These are phyloP conservation scores for Potentilla sterilis DNA, from an alignment of 306 rosid species.

Conservation along the genomic window DNA sequence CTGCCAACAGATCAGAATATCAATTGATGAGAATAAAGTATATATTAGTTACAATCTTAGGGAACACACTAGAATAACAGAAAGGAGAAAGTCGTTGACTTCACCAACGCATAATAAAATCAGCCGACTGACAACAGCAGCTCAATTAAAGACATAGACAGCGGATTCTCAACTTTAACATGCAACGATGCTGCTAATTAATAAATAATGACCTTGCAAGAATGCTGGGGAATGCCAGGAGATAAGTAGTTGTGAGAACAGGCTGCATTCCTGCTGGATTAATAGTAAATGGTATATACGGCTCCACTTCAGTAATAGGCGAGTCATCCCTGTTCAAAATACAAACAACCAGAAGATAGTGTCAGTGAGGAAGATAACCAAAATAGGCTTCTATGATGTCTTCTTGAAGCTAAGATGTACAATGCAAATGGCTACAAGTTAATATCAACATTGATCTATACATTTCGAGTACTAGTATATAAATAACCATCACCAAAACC, in stretches of 20 bases:
- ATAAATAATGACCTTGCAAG: constrained; percentile 57
- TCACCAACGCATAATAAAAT: constrained; percentile 18
- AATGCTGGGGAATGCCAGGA: constrained; percentile 88
- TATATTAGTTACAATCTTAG: background rate
- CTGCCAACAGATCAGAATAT: constrained; percentile 47
- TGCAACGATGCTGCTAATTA: background rate
- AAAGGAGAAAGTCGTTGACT: constrained; percentile 12
- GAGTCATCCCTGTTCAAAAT: constrained; percentile 80
- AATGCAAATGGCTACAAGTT: constrained; percentile 10
- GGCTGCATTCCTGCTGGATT: constrained; percentile 99
- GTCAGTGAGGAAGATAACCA: constrained; percentile 28
- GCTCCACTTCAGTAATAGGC: constrained; percentile 95
- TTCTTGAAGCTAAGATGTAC: constrained; percentile 20
- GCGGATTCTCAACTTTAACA: constrained; percentile 10
- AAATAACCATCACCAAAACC: background rate
- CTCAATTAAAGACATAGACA: background rate
- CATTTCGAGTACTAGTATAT: background rate
- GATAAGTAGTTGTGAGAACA: constrained; percentile 91
- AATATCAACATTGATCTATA: background rate
- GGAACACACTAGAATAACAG: background rate
- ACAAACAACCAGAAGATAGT: constrained; percentile 28
- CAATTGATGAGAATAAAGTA: constrained; percentile 26
- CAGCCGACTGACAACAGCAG: constrained; percentile 6
- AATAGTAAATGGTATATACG: constrained; percentile 92
- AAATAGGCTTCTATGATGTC: background rate